Base-by-base conservation (phyloP, 106 monocot species). In the Cymbidium sinense region DNA sequence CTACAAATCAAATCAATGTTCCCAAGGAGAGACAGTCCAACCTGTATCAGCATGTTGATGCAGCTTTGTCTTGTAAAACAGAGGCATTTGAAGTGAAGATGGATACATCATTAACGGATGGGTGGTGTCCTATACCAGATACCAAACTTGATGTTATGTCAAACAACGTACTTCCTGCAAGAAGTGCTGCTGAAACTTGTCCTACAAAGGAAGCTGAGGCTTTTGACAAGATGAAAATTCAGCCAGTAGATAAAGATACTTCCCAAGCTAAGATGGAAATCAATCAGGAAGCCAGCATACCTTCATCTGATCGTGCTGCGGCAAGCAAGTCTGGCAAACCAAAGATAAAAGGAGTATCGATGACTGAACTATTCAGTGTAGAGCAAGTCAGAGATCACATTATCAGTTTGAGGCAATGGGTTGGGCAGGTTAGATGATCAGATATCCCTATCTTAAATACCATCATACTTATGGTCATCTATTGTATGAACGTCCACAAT, bases 341-440 rank as follows among this genome's bases (percentile, higher is more conserved):
- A 70, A 99, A 99, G 86, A 93, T 99, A 80, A 95, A 95, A 81
- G 99, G 99, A 80, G 99, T 99, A 73, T 99, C 99, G 43, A 15
- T 99, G 84, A 99, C 84, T 74, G 99, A 99, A 70, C 64, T 99
- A 25, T 99, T 99, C 77, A 95, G 90, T 61, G 90, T 95, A 54
- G 99, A 99, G 79, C 99, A 95, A 88, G 82, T 95, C 61, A 89
- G 82, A 77, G 89, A 93, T 54, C 99, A 99, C 77, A 95, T 99
- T 76, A 34, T 79, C 43, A 83, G 99, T 78, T 84, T 99, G 33
- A 87, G 95, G 77, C 90, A 86, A 74, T 99, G 99, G 99, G 82
- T 99, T 88, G 99, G 99, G 27, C 99, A 99, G 99, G 99, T 99
- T 71, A 77, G 84, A 71, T 71, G 0, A 39, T 71, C 31, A 39